Percentiles rank a stretch among this genome's conserved stretches.
These are phyloP conservation scores for Paramecium primaurelia DNA, from an alignment of 73 alveolate genomes.

Conservation along the genomic window DNA sequence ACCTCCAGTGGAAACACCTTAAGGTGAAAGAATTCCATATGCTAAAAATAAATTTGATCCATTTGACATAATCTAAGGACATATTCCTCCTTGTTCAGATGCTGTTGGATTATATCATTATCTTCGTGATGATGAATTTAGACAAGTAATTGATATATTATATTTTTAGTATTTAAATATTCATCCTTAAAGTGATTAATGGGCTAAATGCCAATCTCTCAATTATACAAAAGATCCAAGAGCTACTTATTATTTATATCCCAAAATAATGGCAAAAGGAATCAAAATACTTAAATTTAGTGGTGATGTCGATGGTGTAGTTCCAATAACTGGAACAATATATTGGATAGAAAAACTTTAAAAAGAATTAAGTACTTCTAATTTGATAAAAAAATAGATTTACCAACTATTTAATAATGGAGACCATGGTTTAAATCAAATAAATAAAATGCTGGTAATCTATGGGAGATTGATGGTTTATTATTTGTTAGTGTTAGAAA, in stretches of 20 bases:
- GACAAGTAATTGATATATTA: background rate
- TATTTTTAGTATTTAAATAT: background rate
- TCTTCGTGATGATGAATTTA: background rate
- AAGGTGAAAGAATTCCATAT: background rate
- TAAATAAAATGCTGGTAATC: conserved; percentile 45
- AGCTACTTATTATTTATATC: conserved; percentile 18
- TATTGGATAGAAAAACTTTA: conserved; percentile 30
- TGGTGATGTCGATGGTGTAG: conserved; percentile 50
- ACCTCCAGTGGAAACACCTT: background rate
- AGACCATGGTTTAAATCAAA: conserved; percentile 21
- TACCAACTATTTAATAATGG: conserved; percentile 37
- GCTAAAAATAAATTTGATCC: conserved; percentile 27
- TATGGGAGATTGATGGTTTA: conserved; percentile 61
- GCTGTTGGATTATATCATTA: conserved; percentile 24
- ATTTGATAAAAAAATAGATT: background rate
- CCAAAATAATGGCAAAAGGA: background rate
- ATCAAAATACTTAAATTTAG: conserved; percentile 22
- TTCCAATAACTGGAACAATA: conserved; percentile 33
- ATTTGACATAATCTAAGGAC: background rate
- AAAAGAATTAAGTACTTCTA: background rate
- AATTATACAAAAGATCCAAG: conserved; percentile 37
- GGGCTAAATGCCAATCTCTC: conserved; percentile 22
- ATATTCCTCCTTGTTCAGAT: conserved; percentile 41
- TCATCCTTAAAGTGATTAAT: background rate
- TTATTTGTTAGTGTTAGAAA: conserved; percentile 71